Conservation (phyloP, 441 rosid genomes). For the Adansonia gregorii region DNA sequence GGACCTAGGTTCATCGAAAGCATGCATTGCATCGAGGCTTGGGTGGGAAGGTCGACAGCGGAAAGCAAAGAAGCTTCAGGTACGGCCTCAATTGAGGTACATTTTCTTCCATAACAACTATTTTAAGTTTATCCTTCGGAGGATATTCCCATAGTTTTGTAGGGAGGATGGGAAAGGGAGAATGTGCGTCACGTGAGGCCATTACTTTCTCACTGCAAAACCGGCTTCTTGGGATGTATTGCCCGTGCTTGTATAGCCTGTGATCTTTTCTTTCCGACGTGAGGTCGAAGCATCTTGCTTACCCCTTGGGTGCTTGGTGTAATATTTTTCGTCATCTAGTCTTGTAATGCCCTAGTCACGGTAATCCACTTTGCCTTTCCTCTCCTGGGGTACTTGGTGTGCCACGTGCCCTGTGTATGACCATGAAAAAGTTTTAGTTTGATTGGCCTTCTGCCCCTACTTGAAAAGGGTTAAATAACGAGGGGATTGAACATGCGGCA, state of each 20-base stretch:
- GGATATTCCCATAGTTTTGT: neutral
- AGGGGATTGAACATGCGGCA: slow-evolving; percentile 10
- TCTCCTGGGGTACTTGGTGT: no score
- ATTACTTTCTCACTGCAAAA: no score
- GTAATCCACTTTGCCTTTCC: no score
- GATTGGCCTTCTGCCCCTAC: neutral
- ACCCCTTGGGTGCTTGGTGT: no score
- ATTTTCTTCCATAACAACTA: neutral
- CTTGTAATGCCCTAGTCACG: no score
- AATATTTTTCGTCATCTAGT: no score
- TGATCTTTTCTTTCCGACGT: no score
- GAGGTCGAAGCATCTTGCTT: no score
- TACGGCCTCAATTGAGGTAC: slow-evolving; percentile 25
- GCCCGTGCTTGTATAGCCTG: no score
- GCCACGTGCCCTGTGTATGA: no score
- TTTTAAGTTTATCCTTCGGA: neutral
- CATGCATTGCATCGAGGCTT: neutral
- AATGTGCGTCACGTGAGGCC: neutral
- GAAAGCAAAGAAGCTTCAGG: slow-evolving; percentile 10
- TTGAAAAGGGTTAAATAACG: neutral
- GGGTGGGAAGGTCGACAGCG: neutral
- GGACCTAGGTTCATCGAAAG: neutral
- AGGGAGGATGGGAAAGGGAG: neutral
- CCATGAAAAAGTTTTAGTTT: no score
- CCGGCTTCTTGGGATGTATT: no score